Evolutionary conservation across 129 eudicot species (phyloP), one percentile per base, ranked within the genome.

Genomic region (Chrysanthemum lavandulifolium): DNA sequence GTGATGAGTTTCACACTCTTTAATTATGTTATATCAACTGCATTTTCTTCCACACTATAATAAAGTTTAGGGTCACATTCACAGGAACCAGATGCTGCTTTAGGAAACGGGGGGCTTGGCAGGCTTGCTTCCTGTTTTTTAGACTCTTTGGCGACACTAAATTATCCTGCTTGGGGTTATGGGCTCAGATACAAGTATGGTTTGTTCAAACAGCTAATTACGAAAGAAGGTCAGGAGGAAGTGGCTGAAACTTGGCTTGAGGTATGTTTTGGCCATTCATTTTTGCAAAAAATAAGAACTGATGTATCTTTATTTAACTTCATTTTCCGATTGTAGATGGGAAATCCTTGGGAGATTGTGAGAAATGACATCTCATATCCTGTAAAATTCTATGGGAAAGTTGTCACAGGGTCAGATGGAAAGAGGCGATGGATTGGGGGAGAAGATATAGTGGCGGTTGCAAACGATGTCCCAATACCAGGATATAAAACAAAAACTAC

Each of bases 201-300:
- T 23, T 76, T 93, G 66, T 93, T 93, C 81, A 93, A 90, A 77
- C 98, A 93, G 51, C 79, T 13, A 63, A 85, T 93, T 72, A 93
- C 98, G 18, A 93, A 87, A 85, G 97, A 87, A 77, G 98, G 98
- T 33, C 98, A 93, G 76, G 96, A 87, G 78, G 98, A 93, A 80
- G 89, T 93, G 82, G 98, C 98, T 68, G 98, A 93, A 84, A 84
- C 81, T 69, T 93, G 98, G 98, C 98, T 93, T 60, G 97, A 93
- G 82, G 98, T 93, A 87, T 76, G 49, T 66, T 65, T 66, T 25
- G 49, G 45, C 58, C 76, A 36, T 67, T 40, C 21, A 40, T 18
- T 43, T 61, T 54, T 57, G 3, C 61, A 16, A 69, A 71, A 15
- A 60, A 18, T 40, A 16, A 45, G 61, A 29, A 27, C 60, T 15